phyloP scores from a whole-genome alignment of 768 basidiomycete genomes.

The Termitomyces sp. region DNA sequence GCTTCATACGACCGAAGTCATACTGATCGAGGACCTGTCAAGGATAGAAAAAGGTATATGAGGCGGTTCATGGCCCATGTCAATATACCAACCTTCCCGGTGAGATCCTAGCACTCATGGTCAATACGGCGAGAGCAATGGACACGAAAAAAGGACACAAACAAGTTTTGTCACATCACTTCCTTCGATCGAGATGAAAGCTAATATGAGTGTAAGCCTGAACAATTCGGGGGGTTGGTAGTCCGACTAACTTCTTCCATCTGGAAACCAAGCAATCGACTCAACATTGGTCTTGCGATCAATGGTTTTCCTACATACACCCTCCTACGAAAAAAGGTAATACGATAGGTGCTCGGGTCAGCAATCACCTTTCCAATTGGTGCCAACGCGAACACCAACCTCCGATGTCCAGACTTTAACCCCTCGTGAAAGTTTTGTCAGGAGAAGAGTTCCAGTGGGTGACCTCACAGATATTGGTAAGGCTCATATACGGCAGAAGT shows the following conservation, averaged over 20 bases:
- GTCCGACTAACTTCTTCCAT: slow-evolving; percentile 45
- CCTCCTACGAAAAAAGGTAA: slow-evolving; percentile 39
- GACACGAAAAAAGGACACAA: slow-evolving; percentile 14
- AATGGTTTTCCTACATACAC: slow-evolving; percentile 65
- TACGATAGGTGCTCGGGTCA: neutral
- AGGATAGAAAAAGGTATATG: neutral
- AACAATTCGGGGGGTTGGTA: neutral
- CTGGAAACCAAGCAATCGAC: slow-evolving; percentile 66
- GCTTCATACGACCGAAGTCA: slow-evolving; percentile 55
- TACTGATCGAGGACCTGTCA: slow-evolving; percentile 52
- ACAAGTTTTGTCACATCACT: slow-evolving; percentile 60
- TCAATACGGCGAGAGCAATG: slow-evolving; percentile 8
- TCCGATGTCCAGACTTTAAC: slow-evolving; percentile 73
- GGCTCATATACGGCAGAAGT: neutral
- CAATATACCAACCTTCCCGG: slow-evolving; percentile 44
- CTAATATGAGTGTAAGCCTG: slow-evolving; percentile 29
- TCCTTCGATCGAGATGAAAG: slow-evolving; percentile 70
- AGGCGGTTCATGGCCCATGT: neutral
- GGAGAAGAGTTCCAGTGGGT: slow-evolving; percentile 54
- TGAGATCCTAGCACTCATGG: slow-evolving; percentile 42
- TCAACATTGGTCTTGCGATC: slow-evolving; percentile 54
- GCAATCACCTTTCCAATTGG: neutral
- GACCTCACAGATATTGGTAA: slow-evolving; percentile 39
- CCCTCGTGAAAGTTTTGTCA: slow-evolving; percentile 62
- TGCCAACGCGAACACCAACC: slow-evolving; percentile 32